These are phyloP conservation scores for Dunaliella primolecta DNA, from an alignment of 139 green algal species.

Conservation along the genomic window DNA sequence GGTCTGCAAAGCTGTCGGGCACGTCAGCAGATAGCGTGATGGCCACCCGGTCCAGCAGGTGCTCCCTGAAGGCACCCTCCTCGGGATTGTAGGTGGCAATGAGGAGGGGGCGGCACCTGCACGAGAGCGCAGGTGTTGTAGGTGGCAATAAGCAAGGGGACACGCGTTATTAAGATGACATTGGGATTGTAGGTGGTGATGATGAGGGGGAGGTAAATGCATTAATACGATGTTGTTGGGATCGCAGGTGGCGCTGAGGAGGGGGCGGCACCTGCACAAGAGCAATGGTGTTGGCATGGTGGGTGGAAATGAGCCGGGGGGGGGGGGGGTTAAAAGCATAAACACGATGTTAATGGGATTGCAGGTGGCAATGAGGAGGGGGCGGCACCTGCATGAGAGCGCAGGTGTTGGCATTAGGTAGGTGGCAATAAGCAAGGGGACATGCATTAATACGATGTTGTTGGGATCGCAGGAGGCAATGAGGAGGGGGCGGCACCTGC, in stretches of 20 bases:
- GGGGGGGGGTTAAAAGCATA: no score
- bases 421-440: constrained; percentile 92
- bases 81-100: constrained; percentile 99
- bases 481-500: no score
- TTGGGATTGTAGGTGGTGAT: constrained; percentile 99
- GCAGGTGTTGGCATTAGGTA: no score
- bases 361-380: constrained; percentile 96
- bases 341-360: constrained; percentile 97
- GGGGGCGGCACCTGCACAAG: no score
- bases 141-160: background rate
- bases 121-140: background rate
- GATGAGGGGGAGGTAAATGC: constrained; percentile 88
- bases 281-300: no score
- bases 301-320: no score
- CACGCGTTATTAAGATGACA: no score
- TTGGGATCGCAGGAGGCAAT: no score
- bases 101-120: constrained; percentile 88
- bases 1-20: constrained; percentile 68
- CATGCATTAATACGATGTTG: no score
- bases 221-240: no score
- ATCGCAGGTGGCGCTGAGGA: no score
- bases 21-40: constrained; percentile 88
- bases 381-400: constrained; percentile 68
- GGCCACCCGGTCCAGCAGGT: constrained; percentile 97
- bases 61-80: constrained; percentile 90